Conservation (phyloP, 306 rosid genomes). For the Medicago truncatula region DNA sequence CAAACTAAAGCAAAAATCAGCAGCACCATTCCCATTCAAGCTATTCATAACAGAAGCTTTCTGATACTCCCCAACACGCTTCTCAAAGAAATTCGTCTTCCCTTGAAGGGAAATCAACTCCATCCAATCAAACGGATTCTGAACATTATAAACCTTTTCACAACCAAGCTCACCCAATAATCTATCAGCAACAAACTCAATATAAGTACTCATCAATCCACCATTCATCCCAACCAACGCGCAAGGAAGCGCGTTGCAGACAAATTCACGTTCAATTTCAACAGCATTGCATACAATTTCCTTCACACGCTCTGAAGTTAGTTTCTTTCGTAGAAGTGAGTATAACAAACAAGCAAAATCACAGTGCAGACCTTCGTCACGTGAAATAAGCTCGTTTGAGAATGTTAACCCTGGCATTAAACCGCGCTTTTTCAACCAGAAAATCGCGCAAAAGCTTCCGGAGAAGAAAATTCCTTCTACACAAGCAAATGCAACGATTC, state of each 20-base stretch:
- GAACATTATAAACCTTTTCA: slow-evolving; percentile 60
- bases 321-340: slow-evolving; percentile 52
- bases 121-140: slow-evolving; percentile 96
- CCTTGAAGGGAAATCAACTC: slow-evolving; percentile 92
- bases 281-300: slow-evolving; percentile 67
- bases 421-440: slow-evolving; percentile 91
- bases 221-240: slow-evolving; percentile 87
- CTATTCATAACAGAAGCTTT: slow-evolving; percentile 83
- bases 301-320: slow-evolving; percentile 66
- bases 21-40: slow-evolving; percentile 55
- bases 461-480: slow-evolving; percentile 93
- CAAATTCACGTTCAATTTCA: slow-evolving; percentile 77
- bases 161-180: slow-evolving; percentile 67
- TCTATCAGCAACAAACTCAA: slow-evolving; percentile 86
- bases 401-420: slow-evolving; percentile 83
- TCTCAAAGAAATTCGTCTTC: slow-evolving; percentile 88
- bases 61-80: slow-evolving; percentile 88
- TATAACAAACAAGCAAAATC: slow-evolving; percentile 82
- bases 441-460: slow-evolving; percentile 82
- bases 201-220: slow-evolving; percentile 74
- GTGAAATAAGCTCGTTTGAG: slow-evolving; percentile 84
- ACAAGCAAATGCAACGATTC: slow-evolving; percentile 78
- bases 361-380: slow-evolving; percentile 85
- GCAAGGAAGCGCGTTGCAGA: slow-evolving; percentile 85
- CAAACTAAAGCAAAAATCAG: slow-evolving; percentile 61